These are phyloP conservation scores for Tricholomella constricta DNA, from an alignment of 768 basidiomycete genomes.

Conservation along the genomic window DNA sequence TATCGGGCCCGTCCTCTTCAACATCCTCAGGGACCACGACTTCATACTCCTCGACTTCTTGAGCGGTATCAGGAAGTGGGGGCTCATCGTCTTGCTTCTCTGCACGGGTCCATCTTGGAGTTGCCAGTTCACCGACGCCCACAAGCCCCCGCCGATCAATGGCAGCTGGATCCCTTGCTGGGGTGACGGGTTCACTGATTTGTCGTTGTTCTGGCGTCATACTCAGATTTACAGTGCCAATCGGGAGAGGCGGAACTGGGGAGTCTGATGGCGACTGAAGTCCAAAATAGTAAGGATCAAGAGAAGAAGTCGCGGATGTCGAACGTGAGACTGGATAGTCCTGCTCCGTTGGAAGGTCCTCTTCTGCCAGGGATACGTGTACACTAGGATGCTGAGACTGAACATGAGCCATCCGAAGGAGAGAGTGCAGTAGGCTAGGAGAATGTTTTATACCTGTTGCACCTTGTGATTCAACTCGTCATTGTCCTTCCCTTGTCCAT, in stretches of 20 bases:
- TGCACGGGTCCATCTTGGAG: slow-evolving; percentile 86
- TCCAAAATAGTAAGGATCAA: slow-evolving; percentile 90
- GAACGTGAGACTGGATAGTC: slow-evolving; percentile 61
- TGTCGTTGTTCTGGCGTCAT: slow-evolving; percentile 64
- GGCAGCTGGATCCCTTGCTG: slow-evolving; percentile 71
- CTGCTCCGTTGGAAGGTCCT: slow-evolving; percentile 42
- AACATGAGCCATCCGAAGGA: slow-evolving; percentile 16
- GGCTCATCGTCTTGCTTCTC: slow-evolving; percentile 40
- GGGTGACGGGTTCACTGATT: slow-evolving; percentile 61
- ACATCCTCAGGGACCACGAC: slow-evolving; percentile 39
- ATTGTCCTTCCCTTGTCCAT: slow-evolving; percentile 35
- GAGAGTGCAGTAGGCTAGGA: slow-evolving; percentile 20
- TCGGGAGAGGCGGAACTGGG: slow-evolving; percentile 55
- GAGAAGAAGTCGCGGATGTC: slow-evolving; percentile 73
- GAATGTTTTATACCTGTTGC: slow-evolving; percentile 34
- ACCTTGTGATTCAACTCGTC: slow-evolving; percentile 17
- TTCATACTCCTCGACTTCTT: slow-evolving; percentile 43
- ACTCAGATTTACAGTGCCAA: slow-evolving; percentile 39
- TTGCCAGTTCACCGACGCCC: slow-evolving; percentile 94
- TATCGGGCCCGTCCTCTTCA: slow-evolving; percentile 66
- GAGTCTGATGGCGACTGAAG: slow-evolving; percentile 69
- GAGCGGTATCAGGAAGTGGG: slow-evolving; percentile 25
- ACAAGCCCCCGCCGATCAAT: slow-evolving; percentile 89
- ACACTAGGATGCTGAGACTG: slow-evolving; percentile 17
- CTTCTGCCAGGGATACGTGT: slow-evolving; percentile 44